Percentiles rank a stretch among this genome's conserved stretches.
Conservation (phyloP, 257 asterid species). For the Solanum virginianum region DNA sequence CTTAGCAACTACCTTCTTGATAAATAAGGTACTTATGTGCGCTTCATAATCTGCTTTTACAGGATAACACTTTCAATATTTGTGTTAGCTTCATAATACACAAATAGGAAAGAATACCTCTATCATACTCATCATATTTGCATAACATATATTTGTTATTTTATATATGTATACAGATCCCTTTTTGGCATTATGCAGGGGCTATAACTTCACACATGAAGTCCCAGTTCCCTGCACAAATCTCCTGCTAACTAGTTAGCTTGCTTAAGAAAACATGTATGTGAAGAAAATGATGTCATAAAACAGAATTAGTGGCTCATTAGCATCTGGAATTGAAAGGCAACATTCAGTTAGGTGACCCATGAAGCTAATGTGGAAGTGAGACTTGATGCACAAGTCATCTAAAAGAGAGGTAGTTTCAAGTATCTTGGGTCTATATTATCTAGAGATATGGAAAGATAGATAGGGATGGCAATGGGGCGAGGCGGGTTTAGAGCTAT, state of each 20-base stretch:
- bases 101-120: background rate
- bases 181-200: background rate
- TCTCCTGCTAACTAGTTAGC: background rate
- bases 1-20: background rate
- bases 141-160: background rate
- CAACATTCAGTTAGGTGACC: background rate
- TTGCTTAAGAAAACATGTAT: background rate
- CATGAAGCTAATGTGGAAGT: background rate
- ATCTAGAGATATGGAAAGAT: no score
- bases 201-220: background rate
- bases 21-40: background rate
- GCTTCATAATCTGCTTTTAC: background rate
- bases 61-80: background rate
- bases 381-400: no score
- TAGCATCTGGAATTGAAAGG: background rate
- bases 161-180: background rate
- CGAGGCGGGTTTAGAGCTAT: no score
- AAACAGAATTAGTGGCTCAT: background rate
- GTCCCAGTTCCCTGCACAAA: background rate
- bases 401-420: no score
- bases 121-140: background rate
- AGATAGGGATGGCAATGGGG: no score
- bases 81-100: background rate
- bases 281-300: background rate
- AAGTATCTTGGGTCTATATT: no score